Evolutionary conservation across 2,329 filamentous ascomycete species (phyloP).

Genomic region (Paramyrothecium roridum): DNA sequence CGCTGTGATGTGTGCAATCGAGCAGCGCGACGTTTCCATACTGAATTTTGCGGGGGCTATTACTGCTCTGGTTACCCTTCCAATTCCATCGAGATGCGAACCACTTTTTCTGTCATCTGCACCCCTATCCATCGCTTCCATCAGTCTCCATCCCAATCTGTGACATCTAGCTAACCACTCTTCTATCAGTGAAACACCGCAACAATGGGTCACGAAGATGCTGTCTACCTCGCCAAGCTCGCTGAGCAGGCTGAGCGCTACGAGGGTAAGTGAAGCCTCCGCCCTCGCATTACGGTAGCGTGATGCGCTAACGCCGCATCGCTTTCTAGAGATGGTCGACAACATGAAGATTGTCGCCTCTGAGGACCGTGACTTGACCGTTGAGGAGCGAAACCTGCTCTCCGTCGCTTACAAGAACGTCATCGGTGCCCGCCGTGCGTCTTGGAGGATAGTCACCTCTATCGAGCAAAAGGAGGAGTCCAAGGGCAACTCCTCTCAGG

Average conservation of each 20-base stretch:
- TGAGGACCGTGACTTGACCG: slow-evolving; percentile 76
- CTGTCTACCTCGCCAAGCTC: slow-evolving; percentile 99
- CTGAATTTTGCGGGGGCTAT: not conserved
- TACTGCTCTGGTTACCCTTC: not conserved
- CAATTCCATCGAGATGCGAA: too few species aligned
- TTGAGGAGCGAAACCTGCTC: slow-evolving; percentile 96
- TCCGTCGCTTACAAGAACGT: slow-evolving; percentile 99
- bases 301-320: not conserved
- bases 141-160: not conserved
- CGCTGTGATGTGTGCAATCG: not conserved
- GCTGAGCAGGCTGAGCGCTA: slow-evolving; percentile 99
- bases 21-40: not conserved
- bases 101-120: too few species aligned
- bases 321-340: slow-evolving; percentile 89
- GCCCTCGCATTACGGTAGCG: not conserved
- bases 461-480: slow-evolving; percentile 99
- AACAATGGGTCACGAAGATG: slow-evolving; percentile 99
- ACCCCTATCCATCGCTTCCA: too few species aligned
- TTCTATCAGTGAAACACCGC: slow-evolving; percentile 25
- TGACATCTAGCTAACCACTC: slow-evolving; percentile 17
- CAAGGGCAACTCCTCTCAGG: slow-evolving; percentile 93
- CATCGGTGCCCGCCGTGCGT: slow-evolving; percentile 92
- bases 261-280: slow-evolving; percentile 68
- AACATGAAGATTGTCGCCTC: slow-evolving; percentile 99
- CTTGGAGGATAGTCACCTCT: slow-evolving; percentile 96